These are phyloP conservation scores for Mrakia hoshinonis DNA, from an alignment of 768 basidiomycete species.

Conservation along the genomic window DNA sequence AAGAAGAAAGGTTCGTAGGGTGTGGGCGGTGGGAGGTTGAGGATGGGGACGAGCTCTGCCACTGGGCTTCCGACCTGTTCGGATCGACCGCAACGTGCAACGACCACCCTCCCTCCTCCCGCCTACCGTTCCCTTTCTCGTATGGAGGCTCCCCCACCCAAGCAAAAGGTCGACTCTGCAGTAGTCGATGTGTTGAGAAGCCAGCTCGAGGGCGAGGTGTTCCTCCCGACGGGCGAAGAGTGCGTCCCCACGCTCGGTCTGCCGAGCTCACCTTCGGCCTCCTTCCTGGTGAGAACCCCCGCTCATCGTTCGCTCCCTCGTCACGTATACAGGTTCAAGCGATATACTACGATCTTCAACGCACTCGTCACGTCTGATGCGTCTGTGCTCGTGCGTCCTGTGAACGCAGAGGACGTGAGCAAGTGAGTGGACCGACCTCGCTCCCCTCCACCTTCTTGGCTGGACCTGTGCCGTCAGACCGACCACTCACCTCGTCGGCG, in stretches of 20 bases:
- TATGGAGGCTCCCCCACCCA: too few relatives aligned
- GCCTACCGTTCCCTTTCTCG: too few relatives aligned
- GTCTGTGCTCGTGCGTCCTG: constrained; percentile 54
- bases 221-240: too few relatives aligned
- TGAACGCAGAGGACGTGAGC: constrained; percentile 74
- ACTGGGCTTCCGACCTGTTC: too few relatives aligned
- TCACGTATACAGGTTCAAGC: constrained; percentile 34
- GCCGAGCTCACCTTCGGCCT: neutral
- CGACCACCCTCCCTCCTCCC: neutral
- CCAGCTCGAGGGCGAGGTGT: too few relatives aligned
- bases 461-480: too few relatives aligned
- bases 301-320: neutral
- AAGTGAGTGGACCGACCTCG: constrained; percentile 46
- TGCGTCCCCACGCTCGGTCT: neutral
- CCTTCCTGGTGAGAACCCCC: neutral
- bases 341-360: constrained; percentile 53
- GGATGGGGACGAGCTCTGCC: too few relatives aligned
- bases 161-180: too few relatives aligned
- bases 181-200: too few relatives aligned
- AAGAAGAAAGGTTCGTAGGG: too few relatives aligned
- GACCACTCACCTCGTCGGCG: too few relatives aligned
- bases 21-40: too few relatives aligned
- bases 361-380: constrained; percentile 59
- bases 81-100: neutral
- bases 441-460: neutral